These are phyloP conservation scores for Dictyostelium firmibasis DNA, from an alignment of 78 protist genomes.

Conservation along the genomic window DNA sequence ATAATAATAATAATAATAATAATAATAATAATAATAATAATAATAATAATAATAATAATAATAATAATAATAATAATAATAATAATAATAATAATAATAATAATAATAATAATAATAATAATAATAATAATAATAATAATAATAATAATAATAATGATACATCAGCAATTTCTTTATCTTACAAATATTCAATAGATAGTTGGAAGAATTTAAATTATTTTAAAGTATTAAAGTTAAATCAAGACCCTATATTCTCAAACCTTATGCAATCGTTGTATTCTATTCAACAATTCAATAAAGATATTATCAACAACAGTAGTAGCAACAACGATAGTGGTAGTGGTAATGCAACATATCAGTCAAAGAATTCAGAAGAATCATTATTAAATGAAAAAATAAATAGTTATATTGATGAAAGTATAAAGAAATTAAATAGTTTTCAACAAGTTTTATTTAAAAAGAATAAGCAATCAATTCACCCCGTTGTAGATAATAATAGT, in stretches of 20 bases:
- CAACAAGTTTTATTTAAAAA: not conserved
- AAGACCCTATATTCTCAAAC: not conserved
- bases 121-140: too few species aligned
- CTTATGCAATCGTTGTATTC: not conserved
- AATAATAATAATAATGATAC: not conserved
- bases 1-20: too few species aligned
- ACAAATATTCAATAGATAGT: not conserved
- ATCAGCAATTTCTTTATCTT: not conserved
- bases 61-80: too few species aligned
- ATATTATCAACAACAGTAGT: not conserved
- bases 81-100: too few species aligned
- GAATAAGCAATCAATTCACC: not conserved
- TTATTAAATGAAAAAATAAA: conserved; percentile 37
- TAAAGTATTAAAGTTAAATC: conserved; percentile 1
- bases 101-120: too few species aligned
- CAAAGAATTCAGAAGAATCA: conserved; percentile 27
- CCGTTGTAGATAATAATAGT: not conserved
- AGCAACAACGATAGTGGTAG: not conserved
- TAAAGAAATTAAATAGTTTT: not conserved
- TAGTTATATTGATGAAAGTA: conserved; percentile 6
- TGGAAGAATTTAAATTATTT: conserved; percentile 6
- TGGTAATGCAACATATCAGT: not conserved
- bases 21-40: too few species aligned
- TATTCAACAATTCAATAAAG: not conserved
- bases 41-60: too few species aligned